phyloP scores from a whole-genome alignment of 225 moss, liverwort and hornwort genomes.

The Physcomitrium patens region DNA sequence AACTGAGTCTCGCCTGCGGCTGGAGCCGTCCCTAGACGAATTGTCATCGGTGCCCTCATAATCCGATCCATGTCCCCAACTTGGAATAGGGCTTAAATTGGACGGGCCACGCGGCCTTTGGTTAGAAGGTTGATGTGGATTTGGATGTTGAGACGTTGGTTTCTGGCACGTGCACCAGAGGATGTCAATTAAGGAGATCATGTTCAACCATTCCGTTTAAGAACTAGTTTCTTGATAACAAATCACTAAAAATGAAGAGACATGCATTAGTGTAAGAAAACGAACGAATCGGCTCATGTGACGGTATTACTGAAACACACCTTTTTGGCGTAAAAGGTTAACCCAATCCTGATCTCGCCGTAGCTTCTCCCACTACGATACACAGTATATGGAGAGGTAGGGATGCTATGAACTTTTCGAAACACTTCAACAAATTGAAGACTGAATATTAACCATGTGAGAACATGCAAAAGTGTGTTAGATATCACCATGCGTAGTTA shows the following conservation, averaged over 20 bases:
- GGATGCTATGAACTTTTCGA: constrained; percentile 27
- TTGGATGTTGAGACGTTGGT: constrained; percentile 30
- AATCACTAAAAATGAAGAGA: not conserved
- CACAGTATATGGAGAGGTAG: constrained; percentile 29
- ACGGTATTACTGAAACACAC: constrained; percentile 15
- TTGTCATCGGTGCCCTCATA: constrained; percentile 21
- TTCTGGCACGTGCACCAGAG: constrained; percentile 25
- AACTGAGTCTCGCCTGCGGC: constrained; percentile 20
- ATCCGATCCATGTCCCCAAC: not conserved
- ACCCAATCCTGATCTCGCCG: constrained; percentile 43
- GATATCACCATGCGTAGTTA: no score
- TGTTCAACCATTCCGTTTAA: not conserved
- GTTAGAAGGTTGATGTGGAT: constrained; percentile 14
- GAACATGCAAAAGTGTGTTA: constrained; percentile 3
- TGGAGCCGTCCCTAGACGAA: constrained; percentile 40
- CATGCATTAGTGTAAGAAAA: no score
- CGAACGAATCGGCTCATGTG: no score
- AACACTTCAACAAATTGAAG: constrained; percentile 43
- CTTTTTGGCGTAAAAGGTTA: constrained; percentile 42
- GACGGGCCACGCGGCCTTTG: not conserved
- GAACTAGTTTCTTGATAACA: not conserved
- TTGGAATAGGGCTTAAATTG: constrained; percentile 12
- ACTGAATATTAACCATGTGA: constrained; percentile 33
- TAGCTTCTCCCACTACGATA: constrained; percentile 25
- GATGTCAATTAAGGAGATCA: not conserved